Evolutionary conservation across 805 yeast species (phyloP).

Genomic region (Candida endomychidarum): DNA sequence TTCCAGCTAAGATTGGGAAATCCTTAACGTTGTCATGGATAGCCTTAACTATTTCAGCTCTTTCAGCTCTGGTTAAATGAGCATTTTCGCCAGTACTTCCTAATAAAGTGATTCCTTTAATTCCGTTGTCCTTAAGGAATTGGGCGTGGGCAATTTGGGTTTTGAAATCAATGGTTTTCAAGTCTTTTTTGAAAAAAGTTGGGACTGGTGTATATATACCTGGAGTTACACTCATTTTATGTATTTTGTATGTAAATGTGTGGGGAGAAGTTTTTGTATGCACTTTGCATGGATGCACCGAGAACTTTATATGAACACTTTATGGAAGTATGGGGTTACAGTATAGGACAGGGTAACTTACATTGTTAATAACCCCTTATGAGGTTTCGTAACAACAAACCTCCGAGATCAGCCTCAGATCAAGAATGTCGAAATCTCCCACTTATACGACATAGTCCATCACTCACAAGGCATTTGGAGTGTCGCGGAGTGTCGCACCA

Average conservation of each 20-base stretch:
- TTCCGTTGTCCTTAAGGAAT: slow-evolving; percentile 42
- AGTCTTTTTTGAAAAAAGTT: slow-evolving; percentile 5
- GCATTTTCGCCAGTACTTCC: slow-evolving; percentile 60
- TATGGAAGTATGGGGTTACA: too few relatives aligned
- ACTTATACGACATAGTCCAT: too few relatives aligned
- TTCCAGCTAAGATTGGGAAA: slow-evolving; percentile 49
- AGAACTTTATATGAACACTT: too few relatives aligned
- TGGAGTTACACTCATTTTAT: slow-evolving; percentile 49
- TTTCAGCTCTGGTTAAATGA: slow-evolving; percentile 48
- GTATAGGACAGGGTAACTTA: too few relatives aligned
- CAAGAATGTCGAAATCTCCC: too few relatives aligned
- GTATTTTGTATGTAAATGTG: slow-evolving; percentile 26
- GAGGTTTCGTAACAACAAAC: too few relatives aligned
- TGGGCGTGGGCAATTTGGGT: slow-evolving; percentile 21
- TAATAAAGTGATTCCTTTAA: slow-evolving; percentile 47
- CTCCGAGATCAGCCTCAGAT: too few relatives aligned
- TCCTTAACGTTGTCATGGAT: slow-evolving; percentile 39
- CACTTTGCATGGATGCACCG: too few relatives aligned
- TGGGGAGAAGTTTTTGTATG: slow-evolving; percentile 22
- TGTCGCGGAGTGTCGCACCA: too few relatives aligned
- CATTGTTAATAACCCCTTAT: too few relatives aligned
- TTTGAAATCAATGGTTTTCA: slow-evolving; percentile 15
- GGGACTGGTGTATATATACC: slow-evolving; percentile 50
- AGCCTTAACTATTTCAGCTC: slow-evolving; percentile 31
- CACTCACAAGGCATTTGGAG: too few relatives aligned